Base-by-base conservation (phyloP, 2,329 filamentous ascomycete species). In the Alternaria postmessia region DNA sequence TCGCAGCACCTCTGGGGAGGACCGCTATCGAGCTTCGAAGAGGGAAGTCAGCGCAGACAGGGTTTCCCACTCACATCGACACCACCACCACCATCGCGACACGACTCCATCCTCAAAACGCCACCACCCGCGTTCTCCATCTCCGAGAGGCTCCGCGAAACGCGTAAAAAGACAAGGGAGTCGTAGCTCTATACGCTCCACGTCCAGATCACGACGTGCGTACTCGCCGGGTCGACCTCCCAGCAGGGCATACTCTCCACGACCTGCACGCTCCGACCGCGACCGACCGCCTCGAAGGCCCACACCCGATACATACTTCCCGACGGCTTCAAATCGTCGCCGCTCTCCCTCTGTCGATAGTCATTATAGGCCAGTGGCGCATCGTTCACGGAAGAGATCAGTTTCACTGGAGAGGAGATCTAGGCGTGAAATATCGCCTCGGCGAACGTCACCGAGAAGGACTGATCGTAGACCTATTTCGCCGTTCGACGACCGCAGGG, bases 331-430 rank as follows among this genome's bases (percentile, higher is more conserved):
- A 12, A 65, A 69, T 56, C 79, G 77, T 41, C 79, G 76, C 47
- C 79, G 79, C 57, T 82, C 81, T 36, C 77, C 70, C 14, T 82
- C 81, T 14, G 69, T 65, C 60, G 79, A 81, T 44, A 79, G 78
- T 30, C 69, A 74, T 53, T 79, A 80, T 64, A 67, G 73, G 54
- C 67, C 70, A 22, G 71, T 72, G 38, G 63, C 75, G 38, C 68
- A 69, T 51, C 70, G 74, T 57, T 62, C 62, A 48, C 71, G 76
- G 44, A 75, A 73, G 66, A 69, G 75, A 51, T 78, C 76, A 14
- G 22, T 55, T 47, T 72, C 76, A 26, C 71, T 72, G 28, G 74
- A 75, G 18, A 70, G 72, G 59, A 71, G 66, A 42, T 67, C 70
- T 20, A 68, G 71, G 55, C 71, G 75, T 61, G 71, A 71, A 52